phyloP scores from a whole-genome alignment of 371 early-diverging fungal genomes.

The Mucor racemosus region DNA sequence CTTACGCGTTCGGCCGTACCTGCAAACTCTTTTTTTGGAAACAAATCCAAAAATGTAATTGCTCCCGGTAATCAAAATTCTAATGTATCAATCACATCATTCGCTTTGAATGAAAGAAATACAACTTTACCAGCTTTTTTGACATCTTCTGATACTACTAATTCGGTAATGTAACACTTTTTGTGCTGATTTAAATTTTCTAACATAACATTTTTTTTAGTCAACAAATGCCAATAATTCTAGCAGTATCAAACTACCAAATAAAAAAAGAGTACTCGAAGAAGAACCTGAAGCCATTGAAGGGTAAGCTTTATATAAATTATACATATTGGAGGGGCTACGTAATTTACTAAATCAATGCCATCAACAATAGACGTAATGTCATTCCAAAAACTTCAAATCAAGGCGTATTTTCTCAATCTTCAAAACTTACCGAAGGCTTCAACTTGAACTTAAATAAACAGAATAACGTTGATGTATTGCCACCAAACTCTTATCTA shows the following conservation, averaged over 20 bases:
- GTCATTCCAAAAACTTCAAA: neutral
- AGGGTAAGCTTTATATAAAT: neutral
- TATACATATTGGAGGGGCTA: no score
- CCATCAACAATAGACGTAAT: slow-evolving; percentile 3
- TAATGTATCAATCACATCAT: neutral
- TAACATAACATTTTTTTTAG: neutral
- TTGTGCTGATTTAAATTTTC: neutral
- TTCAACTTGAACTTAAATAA: slow-evolving; percentile 9
- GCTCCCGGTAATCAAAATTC: neutral
- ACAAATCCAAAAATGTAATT: neutral
- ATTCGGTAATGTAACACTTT: neutral
- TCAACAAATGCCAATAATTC: neutral
- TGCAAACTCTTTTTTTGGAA: slow-evolving; percentile 9
- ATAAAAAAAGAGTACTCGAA: slow-evolving; percentile 10
- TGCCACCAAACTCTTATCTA: neutral
- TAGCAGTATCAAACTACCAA: neutral
- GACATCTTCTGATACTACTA: slow-evolving; percentile 9
- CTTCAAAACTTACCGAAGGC: slow-evolving; percentile 5
- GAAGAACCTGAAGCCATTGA: neutral
- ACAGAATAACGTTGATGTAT: neutral
- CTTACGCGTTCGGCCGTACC: slow-evolving; percentile 29
- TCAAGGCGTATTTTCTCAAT: slow-evolving; percentile 11
- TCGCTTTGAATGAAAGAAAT: slow-evolving; percentile 9
- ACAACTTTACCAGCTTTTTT: slow-evolving; percentile 14
- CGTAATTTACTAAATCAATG: neutral